Evolutionary conservation across 1,139 yeast genomes (phyloP).

Genomic region (Protomyces inundatus): DNA sequence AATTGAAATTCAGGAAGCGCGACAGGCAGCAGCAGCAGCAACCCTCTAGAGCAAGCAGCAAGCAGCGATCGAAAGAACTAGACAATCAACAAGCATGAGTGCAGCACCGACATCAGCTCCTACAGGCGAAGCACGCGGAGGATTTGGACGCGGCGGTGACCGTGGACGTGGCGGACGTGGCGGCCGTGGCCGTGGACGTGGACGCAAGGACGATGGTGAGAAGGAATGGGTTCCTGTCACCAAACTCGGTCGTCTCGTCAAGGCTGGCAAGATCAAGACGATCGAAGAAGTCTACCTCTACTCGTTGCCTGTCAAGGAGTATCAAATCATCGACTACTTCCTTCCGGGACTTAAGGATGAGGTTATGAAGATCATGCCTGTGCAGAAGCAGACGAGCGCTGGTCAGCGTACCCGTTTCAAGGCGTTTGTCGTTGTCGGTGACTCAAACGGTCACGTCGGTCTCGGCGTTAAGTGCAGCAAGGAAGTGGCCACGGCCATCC

Average conservation of each 20-base stretch:
- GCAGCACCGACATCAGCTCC: conserved; percentile 26
- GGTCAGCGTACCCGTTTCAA: conserved; percentile 99
- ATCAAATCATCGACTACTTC: conserved; percentile 95
- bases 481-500: conserved; percentile 99
- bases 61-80: background rate
- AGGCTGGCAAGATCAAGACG: conserved; percentile 95
- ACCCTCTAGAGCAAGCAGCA: background rate
- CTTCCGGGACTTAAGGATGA: conserved; percentile 95
- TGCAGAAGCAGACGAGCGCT: conserved; percentile 99
- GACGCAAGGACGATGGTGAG: conserved; percentile 80
- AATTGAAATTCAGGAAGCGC: background rate
- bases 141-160: conserved; percentile 32
- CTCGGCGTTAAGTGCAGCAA: conserved; percentile 99
- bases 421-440: conserved; percentile 99
- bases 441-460: conserved; percentile 99
- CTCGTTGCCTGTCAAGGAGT: conserved; percentile 99
- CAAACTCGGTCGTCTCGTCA: conserved; percentile 99
- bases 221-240: conserved; percentile 99
- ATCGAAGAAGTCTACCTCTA: conserved; percentile 98
- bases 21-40: background rate
- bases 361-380: conserved; percentile 98
- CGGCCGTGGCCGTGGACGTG: conserved; percentile 55
- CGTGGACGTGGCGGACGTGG: conserved; percentile 42
- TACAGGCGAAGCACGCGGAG: conserved; percentile 5
- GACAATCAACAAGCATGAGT: conserved; percentile 3